Percentiles rank a stretch among this genome's conserved stretches.
Conservation (phyloP, 225 moss, liverwort and hornwort species). For the Pleurozium schreberi region DNA sequence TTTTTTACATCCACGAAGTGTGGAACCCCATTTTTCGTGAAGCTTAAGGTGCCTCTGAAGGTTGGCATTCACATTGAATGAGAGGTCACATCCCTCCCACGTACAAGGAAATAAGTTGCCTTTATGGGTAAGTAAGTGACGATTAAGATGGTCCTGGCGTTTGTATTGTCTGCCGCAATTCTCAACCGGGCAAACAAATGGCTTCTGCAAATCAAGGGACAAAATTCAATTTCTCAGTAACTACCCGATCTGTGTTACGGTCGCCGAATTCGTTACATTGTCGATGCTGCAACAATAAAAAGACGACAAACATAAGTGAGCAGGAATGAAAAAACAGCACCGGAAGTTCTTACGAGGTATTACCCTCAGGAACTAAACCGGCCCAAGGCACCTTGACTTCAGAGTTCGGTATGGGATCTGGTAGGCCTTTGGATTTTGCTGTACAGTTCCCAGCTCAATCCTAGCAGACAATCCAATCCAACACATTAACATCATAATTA, state of each 20-base stretch:
- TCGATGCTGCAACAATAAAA: background rate
- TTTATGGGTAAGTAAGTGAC: constrained; percentile 42
- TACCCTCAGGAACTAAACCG: constrained; percentile 20
- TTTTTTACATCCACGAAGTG: background rate
- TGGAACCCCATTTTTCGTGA: constrained; percentile 22
- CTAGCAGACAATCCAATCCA: background rate
- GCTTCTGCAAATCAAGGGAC: constrained; percentile 39
- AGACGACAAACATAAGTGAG: background rate
- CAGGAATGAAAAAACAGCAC: constrained; percentile 6
- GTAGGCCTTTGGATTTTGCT: constrained; percentile 26
- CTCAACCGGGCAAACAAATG: constrained; percentile 41
- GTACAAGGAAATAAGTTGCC: constrained; percentile 37
- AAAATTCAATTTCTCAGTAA: background rate
- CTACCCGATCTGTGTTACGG: background rate
- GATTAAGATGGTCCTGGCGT: constrained; percentile 69
- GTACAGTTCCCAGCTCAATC: constrained; percentile 1
- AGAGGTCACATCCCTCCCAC: constrained; percentile 24
- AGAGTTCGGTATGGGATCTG: constrained; percentile 44
- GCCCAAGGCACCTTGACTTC: constrained; percentile 38
- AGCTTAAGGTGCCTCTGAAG: constrained; percentile 53
- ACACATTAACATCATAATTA: background rate
- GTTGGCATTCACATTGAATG: constrained; percentile 41
- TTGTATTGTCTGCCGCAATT: constrained; percentile 53
- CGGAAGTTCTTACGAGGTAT: constrained; percentile 16
- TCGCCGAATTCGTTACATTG: background rate